These are phyloP conservation scores for Vicia faba DNA, from an alignment of 306 rosid species.

Conservation along the genomic window DNA sequence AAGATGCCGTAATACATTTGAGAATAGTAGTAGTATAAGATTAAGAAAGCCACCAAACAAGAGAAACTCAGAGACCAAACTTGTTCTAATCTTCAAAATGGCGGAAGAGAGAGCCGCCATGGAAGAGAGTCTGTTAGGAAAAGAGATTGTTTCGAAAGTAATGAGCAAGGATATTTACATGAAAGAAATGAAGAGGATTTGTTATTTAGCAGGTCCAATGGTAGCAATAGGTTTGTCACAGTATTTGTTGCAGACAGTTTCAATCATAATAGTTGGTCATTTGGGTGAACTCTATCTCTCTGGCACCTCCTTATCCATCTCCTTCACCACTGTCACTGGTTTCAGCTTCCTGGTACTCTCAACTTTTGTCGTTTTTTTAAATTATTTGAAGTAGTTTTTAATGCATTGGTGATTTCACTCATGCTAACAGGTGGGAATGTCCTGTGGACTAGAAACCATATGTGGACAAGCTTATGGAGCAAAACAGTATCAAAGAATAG, in stretches of 20 bases:
- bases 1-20: too few relatives aligned
- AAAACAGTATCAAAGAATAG: constrained; percentile 53
- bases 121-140: constrained; percentile 42
- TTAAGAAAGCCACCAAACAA: not conserved
- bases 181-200: constrained; percentile 52
- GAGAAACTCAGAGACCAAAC: not conserved
- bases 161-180: constrained; percentile 39
- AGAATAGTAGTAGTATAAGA: too few relatives aligned
- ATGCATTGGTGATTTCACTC: not conserved
- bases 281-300: constrained; percentile 60
- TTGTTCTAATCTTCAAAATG: not conserved
- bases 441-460: constrained; percentile 65
- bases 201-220: constrained; percentile 53
- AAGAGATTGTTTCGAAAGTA: not conserved
- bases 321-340: constrained; percentile 58
- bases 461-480: constrained; percentile 80
- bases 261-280: constrained; percentile 68
- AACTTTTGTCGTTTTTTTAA: too few relatives aligned
- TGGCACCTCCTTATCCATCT: constrained; percentile 54
- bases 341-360: constrained; percentile 51
- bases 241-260: constrained; percentile 47
- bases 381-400: too few relatives aligned
- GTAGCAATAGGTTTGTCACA: constrained; percentile 51
- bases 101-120: constrained; percentile 4
- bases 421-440: constrained; percentile 52